Evolutionary conservation across 805 yeast genomes (phyloP).

Genomic region (Lipomyces yamadae): DNA sequence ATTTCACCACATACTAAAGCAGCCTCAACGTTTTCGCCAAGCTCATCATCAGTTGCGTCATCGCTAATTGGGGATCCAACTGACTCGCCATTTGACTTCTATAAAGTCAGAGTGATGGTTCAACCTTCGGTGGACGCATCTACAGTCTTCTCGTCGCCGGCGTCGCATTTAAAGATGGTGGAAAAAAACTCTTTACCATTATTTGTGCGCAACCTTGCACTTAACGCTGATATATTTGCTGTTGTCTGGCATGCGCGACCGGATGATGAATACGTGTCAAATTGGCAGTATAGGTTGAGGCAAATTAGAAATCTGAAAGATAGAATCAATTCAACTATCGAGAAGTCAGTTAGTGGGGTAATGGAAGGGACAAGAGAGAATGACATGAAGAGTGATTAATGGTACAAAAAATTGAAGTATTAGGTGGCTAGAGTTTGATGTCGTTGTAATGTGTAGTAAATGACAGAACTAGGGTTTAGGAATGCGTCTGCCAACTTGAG

Average conservation of each 20-base stretch:
- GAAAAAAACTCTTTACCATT: conserved; percentile 62
- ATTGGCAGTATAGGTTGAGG: conserved; percentile 70
- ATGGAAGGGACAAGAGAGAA: background rate
- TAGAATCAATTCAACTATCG: conserved; percentile 35
- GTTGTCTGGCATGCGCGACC: conserved; percentile 65
- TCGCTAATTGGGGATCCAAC: conserved; percentile 17
- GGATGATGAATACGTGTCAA: conserved; percentile 59
- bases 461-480: background rate
- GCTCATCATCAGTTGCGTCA: conserved; percentile 27
- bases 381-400: background rate
- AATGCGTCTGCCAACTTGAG: background rate
- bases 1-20: conserved; percentile 63
- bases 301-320: conserved; percentile 54
- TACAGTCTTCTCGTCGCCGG: conserved; percentile 54
- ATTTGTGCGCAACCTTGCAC: conserved; percentile 68
- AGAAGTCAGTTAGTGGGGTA: conserved; percentile 4
- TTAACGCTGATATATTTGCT: conserved; percentile 73
- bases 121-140: conserved; percentile 22
- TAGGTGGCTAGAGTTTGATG: background rate
- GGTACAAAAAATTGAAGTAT: background rate
- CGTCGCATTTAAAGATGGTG: conserved; percentile 74
- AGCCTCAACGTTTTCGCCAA: conserved; percentile 27
- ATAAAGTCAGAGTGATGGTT: conserved; percentile 29
- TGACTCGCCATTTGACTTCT: conserved; percentile 21
- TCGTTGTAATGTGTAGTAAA: background rate